phyloP scores from a whole-genome alignment of 108 stramenopile genomes.

The Skeletonema potamos region DNA sequence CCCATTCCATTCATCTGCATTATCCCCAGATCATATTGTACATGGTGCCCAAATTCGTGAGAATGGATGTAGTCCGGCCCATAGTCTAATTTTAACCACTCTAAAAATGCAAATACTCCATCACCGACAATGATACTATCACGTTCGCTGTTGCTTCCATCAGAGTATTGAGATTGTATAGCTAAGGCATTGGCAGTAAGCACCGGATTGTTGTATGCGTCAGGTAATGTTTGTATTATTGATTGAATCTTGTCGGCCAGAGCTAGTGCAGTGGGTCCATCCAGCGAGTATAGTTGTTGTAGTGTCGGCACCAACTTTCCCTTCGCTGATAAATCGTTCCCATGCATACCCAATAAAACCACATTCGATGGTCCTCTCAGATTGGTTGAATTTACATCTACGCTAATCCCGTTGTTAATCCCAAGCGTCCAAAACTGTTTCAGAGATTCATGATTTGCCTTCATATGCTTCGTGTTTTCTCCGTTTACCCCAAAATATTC shows the following conservation, averaged over 20 bases:
- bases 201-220: conserved; percentile 30
- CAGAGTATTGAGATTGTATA: conserved; percentile 2
- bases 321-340: conserved; percentile 9
- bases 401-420: background rate
- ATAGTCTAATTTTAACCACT: conserved; percentile 21
- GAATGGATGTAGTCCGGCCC: conserved; percentile 40
- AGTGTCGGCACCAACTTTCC: conserved; percentile 24
- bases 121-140: conserved; percentile 36
- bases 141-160: conserved; percentile 11
- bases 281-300: conserved; percentile 24
- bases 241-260: conserved; percentile 26
- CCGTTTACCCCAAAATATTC: conserved; percentile 41
- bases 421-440: conserved; percentile 15
- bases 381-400: background rate
- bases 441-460: conserved; percentile 22
- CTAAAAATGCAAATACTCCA: conserved; percentile 31
- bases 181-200: conserved; percentile 35
- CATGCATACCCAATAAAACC: conserved; percentile 38
- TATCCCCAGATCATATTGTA: conserved; percentile 33
- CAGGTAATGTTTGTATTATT: conserved; percentile 15
- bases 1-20: background rate
- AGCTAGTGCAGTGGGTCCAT: background rate
- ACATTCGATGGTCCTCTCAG: conserved; percentile 7
- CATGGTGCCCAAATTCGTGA: conserved; percentile 37
- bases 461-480: conserved; percentile 35